Conservation (phyloP, 2,329 filamentous ascomycete genomes). For the Fonsecaea pedrosoi region DNA sequence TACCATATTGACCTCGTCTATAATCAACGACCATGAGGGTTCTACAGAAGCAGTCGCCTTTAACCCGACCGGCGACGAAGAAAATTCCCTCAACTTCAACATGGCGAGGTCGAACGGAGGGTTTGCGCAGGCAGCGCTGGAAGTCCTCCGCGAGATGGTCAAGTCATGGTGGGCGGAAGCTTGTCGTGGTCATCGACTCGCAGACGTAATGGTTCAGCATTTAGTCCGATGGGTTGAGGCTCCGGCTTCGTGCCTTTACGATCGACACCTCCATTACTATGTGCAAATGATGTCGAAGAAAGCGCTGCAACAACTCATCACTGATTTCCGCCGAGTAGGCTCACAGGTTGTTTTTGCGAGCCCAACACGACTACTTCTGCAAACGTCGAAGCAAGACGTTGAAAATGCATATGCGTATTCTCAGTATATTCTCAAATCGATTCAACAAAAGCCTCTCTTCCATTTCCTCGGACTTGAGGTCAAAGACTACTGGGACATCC, state of each 20-base stretch:
- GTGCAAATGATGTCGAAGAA: slow-evolving; percentile 99
- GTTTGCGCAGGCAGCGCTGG: slow-evolving; percentile 89
- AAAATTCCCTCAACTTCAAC: slow-evolving; percentile 66
- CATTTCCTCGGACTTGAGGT: slow-evolving; percentile 97
- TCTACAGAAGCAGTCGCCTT: slow-evolving; percentile 79
- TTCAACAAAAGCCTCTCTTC: slow-evolving; percentile 93
- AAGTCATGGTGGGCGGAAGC: slow-evolving; percentile 98
- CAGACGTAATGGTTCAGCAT: slow-evolving; percentile 96
- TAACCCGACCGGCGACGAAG: slow-evolving; percentile 74
- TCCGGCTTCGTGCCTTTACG: slow-evolving; percentile 91
- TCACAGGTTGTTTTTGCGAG: slow-evolving; percentile 96
- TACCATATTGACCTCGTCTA: slow-evolving; percentile 92
- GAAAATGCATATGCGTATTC: slow-evolving; percentile 96
- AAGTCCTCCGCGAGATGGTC: slow-evolving; percentile 95
- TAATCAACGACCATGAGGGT: slow-evolving; percentile 95
- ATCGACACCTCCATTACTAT: slow-evolving; percentile 92
- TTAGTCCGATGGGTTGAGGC: slow-evolving; percentile 97
- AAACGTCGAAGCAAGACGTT: slow-evolving; percentile 96
- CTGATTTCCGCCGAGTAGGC: slow-evolving; percentile 91
- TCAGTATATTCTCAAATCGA: slow-evolving; percentile 96
- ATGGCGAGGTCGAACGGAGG: slow-evolving; percentile 70
- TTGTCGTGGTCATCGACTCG: slow-evolving; percentile 87
- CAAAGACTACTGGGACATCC: slow-evolving; percentile 99
- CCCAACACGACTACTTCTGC: slow-evolving; percentile 84
- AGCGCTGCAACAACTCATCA: slow-evolving; percentile 95